phyloP scores from a whole-genome alignment of 2,329 filamentous ascomycete genomes.

The Fusarium verticillioides region DNA sequence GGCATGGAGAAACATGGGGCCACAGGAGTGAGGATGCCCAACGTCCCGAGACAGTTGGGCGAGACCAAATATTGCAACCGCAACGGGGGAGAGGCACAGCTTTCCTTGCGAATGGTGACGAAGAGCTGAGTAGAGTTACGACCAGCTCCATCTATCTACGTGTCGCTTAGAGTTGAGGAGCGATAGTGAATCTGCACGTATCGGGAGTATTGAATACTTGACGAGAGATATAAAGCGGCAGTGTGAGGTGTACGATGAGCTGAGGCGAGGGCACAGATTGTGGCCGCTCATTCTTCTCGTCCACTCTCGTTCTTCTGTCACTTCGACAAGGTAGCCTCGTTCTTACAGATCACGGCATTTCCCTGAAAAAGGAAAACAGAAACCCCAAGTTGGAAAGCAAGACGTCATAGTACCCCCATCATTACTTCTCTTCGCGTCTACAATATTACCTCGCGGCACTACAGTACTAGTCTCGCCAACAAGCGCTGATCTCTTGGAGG shows the following conservation, averaged over 20 bases:
- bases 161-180: slow-evolving; percentile 41
- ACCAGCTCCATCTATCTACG: slow-evolving; percentile 41
- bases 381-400: neutral
- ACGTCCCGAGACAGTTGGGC: slow-evolving; percentile 36
- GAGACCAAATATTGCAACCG: slow-evolving; percentile 33
- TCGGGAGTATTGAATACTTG: slow-evolving; percentile 41
- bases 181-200: slow-evolving; percentile 26
- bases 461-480: slow-evolving; percentile 3
- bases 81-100: slow-evolving; percentile 26
- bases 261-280: slow-evolving; percentile 29
- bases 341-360: slow-evolving; percentile 21
- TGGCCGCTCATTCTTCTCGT: slow-evolving; percentile 25
- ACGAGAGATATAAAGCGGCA: slow-evolving; percentile 41
- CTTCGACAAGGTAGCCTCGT: slow-evolving; percentile 27
- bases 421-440: neutral
- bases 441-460: slow-evolving; percentile 14
- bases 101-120: slow-evolving; percentile 25
- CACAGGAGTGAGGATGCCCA: slow-evolving; percentile 41
- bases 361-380: slow-evolving; percentile 20
- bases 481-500: slow-evolving; percentile 31
- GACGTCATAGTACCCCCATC: slow-evolving; percentile 32
- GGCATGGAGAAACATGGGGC: slow-evolving; percentile 29
- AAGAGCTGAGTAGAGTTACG: slow-evolving; percentile 24
- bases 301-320: slow-evolving; percentile 21
- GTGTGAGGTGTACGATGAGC: slow-evolving; percentile 29